Conservation (phyloP, 2,329 filamentous ascomycete genomes). For the Aspergillus brasiliensis region DNA sequence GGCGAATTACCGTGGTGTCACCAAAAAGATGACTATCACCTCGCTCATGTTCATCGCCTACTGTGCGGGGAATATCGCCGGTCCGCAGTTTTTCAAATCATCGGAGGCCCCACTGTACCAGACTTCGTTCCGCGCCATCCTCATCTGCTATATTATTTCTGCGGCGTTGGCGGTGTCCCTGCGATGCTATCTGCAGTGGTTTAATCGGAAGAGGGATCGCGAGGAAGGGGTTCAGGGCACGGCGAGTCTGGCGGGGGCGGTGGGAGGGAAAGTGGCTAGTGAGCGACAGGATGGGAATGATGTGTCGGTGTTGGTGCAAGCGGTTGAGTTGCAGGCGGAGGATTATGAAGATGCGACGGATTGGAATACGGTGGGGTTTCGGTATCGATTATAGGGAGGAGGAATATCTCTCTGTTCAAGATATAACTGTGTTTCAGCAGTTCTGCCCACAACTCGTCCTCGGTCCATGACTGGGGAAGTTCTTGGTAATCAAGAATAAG, state of each 20-base stretch:
- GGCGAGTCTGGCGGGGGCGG: constrained; percentile 33
- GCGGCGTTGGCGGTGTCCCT: constrained; percentile 49
- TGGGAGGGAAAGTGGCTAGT: constrained; percentile 49
- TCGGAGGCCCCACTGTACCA: constrained; percentile 55
- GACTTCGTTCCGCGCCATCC: constrained; percentile 58
- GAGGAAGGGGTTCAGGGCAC: constrained; percentile 37
- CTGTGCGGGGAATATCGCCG: constrained; percentile 59
- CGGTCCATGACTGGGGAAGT: too few species aligned
- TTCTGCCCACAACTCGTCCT: too few species aligned
- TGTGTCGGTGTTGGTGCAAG: constrained; percentile 30
- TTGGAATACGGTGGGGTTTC: constrained; percentile 61
- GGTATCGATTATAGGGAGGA: constrained; percentile 49
- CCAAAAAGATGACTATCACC: constrained; percentile 63
- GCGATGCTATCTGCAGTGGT: constrained; percentile 51
- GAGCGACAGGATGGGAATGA: constrained; percentile 41
- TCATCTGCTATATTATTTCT: constrained; percentile 58
- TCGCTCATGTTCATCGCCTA: constrained; percentile 59
- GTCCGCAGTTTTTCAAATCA: constrained; percentile 58
- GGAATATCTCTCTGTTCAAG: background rate
- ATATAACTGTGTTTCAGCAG: too few species aligned
- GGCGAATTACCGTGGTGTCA: constrained; percentile 59
- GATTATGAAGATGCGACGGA: constrained; percentile 63
- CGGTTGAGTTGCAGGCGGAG: constrained; percentile 44
- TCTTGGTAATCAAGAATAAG: too few species aligned
- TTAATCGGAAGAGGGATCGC: constrained; percentile 48